A percentile compares a stretch with the other conserved stretches of the same genome.
phyloP scores from a whole-genome alignment of 2,329 filamentous ascomycete species.

The Nemania sp. region DNA sequence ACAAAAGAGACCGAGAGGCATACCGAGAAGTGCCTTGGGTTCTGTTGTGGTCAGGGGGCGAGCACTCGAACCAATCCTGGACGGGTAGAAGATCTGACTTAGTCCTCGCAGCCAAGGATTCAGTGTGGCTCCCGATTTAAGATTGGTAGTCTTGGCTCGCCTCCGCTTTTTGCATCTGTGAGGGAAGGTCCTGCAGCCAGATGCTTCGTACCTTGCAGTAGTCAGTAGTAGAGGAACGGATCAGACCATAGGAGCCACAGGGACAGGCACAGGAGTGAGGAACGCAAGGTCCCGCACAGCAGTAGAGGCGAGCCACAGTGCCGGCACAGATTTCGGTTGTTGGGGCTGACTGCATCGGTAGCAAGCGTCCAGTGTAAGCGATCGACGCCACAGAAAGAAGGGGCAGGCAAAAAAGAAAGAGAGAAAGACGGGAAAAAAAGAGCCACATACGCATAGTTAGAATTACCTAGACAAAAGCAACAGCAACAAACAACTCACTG shows the following conservation, averaged over 20 bases:
- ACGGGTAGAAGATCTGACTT: constrained; percentile 34
- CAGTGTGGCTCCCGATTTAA: constrained; percentile 35
- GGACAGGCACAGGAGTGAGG: constrained; percentile 25
- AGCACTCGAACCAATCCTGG: not conserved
- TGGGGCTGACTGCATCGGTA: constrained; percentile 17
- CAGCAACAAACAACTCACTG: no score
- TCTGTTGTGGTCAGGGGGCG: constrained; percentile 19
- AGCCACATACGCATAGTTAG: not conserved
- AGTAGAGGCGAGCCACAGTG: not conserved
- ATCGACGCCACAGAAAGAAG: not conserved
- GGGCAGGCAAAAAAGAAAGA: constrained; percentile 2
- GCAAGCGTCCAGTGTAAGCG: constrained; percentile 6
- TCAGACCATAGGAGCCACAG: not conserved
- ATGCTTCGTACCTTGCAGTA: constrained; percentile 41
- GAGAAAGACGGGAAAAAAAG: not conserved
- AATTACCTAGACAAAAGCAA: not conserved
- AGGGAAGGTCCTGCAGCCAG: constrained; percentile 35
- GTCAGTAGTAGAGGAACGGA: constrained; percentile 34
- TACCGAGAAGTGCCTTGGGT: constrained; percentile 26
- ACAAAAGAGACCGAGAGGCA: constrained; percentile 38
- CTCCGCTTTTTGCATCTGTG: constrained; percentile 19
- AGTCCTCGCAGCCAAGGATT: constrained; percentile 24
- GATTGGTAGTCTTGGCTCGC: constrained; percentile 34
- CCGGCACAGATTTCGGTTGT: constrained; percentile 2
- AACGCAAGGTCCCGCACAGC: constrained; percentile 23